phyloP scores from a whole-genome alignment of 192 early-diverging fungal genomes.

The Coemansia sp. region DNA sequence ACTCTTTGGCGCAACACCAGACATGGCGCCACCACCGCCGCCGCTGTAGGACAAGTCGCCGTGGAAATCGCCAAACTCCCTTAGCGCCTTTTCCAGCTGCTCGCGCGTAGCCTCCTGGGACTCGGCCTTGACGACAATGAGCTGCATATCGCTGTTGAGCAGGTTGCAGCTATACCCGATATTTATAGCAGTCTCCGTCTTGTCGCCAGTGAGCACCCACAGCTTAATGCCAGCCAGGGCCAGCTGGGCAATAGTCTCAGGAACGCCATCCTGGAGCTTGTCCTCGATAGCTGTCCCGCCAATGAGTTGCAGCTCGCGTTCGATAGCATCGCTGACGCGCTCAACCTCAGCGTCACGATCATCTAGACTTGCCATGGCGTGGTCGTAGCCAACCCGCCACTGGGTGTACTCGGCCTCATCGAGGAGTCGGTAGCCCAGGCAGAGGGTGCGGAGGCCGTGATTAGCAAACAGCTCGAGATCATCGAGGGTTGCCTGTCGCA shows the following conservation, averaged over 20 bases:
- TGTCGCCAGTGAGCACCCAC: conserved; percentile 98
- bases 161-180: conserved; percentile 96
- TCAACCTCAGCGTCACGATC: conserved; percentile 85
- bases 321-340: conserved; percentile 74
- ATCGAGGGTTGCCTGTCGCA: conserved; percentile 66
- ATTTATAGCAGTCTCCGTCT: conserved; percentile 97
- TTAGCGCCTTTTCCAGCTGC: conserved; percentile 69
- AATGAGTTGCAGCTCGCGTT: conserved; percentile 74
- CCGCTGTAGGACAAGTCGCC: conserved; percentile 43
- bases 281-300: conserved; percentile 99
- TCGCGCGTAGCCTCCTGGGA: conserved; percentile 59
- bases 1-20: conserved; percentile 30
- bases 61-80: conserved; percentile 57
- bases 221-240: conserved; percentile 87
- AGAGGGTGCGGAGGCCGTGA: conserved; percentile 81
- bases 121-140: conserved; percentile 70
- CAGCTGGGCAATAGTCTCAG: conserved; percentile 85
- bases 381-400: conserved; percentile 72
- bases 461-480: conserved; percentile 88
- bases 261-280: conserved; percentile 95
- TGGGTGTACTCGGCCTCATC: conserved; percentile 65
- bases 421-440: conserved; percentile 75
- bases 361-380: conserved; percentile 70
- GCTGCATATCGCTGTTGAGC: conserved; percentile 77
- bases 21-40: conserved; percentile 37